Conservation (phyloP, 345 rosid species). For the Linum tenue region DNA sequence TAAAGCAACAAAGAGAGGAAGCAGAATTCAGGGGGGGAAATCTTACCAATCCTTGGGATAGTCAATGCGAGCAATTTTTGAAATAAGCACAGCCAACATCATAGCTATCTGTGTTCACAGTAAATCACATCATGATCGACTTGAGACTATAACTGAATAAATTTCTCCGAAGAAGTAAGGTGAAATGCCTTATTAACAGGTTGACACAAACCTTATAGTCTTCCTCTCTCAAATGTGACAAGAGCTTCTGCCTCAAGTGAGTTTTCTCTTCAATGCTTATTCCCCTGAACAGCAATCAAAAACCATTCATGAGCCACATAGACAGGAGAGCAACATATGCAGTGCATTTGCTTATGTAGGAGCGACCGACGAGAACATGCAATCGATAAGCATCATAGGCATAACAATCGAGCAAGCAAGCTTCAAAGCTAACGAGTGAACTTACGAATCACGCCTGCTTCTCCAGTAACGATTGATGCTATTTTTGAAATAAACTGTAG, state of each 20-base stretch:
- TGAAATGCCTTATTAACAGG: not conserved
- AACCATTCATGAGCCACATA: not conserved
- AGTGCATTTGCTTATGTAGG: not conserved
- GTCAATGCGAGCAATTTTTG: conserved; percentile 90
- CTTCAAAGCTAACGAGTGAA: not conserved
- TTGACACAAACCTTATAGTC: conserved; percentile 47
- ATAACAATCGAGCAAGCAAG: not conserved
- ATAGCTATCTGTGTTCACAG: conserved; percentile 52
- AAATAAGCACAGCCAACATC: conserved; percentile 76
- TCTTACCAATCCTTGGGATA: conserved; percentile 86
- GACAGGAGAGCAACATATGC: no score
- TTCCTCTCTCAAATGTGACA: conserved; percentile 81
- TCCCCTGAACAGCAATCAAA: conserved; percentile 41
- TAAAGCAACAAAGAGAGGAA: not conserved
- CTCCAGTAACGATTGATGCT: conserved; percentile 88
- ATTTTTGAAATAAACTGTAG: conserved; percentile 86
- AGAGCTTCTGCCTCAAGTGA: conserved; percentile 62
- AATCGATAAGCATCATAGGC: not conserved
- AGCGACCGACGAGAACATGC: not conserved
- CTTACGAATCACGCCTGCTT: conserved; percentile 70
- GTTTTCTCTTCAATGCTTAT: conserved; percentile 77
- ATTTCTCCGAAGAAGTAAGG: not conserved
- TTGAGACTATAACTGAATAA: not conserved
- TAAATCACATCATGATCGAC: conserved; percentile 2
- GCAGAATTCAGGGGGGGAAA: not conserved